These are phyloP conservation scores for Fusarium haematococcum DNA, from an alignment of 2,329 filamentous ascomycete species.

Conservation along the genomic window DNA sequence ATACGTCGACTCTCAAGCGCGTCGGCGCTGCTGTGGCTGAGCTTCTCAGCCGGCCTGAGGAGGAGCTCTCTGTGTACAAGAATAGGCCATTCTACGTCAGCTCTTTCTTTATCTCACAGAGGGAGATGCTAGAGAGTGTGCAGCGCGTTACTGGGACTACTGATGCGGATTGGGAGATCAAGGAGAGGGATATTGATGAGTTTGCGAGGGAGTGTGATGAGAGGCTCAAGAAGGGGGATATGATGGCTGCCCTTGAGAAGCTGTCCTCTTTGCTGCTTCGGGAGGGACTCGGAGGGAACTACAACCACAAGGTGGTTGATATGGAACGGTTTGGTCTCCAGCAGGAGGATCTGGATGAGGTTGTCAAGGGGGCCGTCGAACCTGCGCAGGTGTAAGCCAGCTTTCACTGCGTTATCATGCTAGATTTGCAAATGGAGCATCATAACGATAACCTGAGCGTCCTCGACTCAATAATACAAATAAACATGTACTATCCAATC, in stretches of 20 bases:
- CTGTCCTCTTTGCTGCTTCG: conserved; percentile 47
- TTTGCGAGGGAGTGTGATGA: conserved; percentile 25
- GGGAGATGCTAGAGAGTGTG: conserved; percentile 72
- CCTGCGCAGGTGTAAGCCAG: not conserved
- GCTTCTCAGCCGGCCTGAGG: conserved; percentile 50
- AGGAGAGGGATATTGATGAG: conserved; percentile 7
- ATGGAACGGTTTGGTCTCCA: conserved; percentile 42
- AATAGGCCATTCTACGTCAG: conserved; percentile 58
- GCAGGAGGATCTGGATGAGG: conserved; percentile 46
- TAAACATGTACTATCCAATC: not conserved
- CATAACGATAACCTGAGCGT: not conserved
- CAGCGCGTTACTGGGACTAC: conserved; percentile 67
- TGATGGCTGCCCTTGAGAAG: conserved; percentile 29
- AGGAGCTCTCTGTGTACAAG: conserved; percentile 41
- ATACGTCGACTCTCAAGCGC: conserved; percentile 46
- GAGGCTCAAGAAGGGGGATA: conserved; percentile 33
- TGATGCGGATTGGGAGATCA: conserved; percentile 59
- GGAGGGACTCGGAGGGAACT: conserved; percentile 49
- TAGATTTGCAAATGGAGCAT: not conserved
- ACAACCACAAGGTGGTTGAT: conserved; percentile 46
- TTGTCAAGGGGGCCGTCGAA: conserved; percentile 30
- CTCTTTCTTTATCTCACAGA: conserved; percentile 69
- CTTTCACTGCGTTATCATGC: not conserved
- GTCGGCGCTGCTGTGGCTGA: conserved; percentile 51
- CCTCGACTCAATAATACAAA: not conserved